A percentile compares a stretch with the other conserved stretches of the same genome.
Evolutionary conservation across 2,329 filamentous ascomycete genomes (phyloP).

Genomic region (Bimuria novae-zelandiae): DNA sequence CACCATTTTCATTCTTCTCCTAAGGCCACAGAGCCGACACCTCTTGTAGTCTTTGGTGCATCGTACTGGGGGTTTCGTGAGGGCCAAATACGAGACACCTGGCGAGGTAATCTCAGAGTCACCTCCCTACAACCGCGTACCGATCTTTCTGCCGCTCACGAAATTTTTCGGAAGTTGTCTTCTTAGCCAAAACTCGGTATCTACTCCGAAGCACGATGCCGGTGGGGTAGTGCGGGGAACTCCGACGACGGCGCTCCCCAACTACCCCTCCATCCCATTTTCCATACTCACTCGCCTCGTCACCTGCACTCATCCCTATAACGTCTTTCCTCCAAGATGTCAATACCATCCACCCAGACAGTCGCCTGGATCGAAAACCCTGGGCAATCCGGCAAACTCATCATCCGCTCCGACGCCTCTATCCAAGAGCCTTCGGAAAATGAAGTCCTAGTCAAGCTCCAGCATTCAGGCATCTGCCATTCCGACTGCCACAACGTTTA

Average conservation of each 20-base stretch:
- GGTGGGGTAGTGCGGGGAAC: conserved; percentile 11
- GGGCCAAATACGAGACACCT: too few species aligned
- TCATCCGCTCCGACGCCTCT: conserved; percentile 41
- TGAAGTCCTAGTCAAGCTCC: conserved; percentile 54
- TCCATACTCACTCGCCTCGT: neutral
- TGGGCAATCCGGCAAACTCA: conserved; percentile 39
- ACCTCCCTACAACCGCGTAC: too few species aligned
- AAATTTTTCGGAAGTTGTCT: too few species aligned
- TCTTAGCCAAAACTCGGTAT: too few species aligned
- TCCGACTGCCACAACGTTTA: conserved; percentile 54
- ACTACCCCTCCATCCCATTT: neutral
- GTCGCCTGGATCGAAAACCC: conserved; percentile 46
- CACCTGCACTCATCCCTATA: neutral
- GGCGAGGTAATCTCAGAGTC: too few species aligned
- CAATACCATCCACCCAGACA: conserved; percentile 38
- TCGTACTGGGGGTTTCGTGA: too few species aligned
- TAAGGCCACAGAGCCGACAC: too few species aligned
- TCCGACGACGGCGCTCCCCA: neutral
- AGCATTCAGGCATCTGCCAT: conserved; percentile 55
- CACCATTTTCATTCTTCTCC: too few species aligned
- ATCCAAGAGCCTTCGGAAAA: conserved; percentile 46
- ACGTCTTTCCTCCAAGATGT: conserved; percentile 6
- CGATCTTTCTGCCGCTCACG: too few species aligned
- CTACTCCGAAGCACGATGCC: neutral
- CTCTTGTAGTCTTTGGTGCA: too few species aligned